Base-by-base conservation (phyloP, 495 filamentous ascomycete species). In the Penicillium cataractarum region DNA sequence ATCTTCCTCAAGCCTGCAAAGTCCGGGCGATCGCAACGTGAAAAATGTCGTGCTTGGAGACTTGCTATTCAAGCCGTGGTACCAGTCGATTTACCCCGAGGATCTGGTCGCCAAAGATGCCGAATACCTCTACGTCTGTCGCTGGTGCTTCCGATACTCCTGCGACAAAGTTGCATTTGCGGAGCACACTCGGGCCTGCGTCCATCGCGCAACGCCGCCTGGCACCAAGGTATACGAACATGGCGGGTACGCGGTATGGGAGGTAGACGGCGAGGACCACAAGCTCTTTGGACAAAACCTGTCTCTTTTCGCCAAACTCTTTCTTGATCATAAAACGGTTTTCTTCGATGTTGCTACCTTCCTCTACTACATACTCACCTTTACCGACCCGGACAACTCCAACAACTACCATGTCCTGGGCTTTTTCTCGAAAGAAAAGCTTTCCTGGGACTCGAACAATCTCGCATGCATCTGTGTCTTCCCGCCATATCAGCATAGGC, bases 391-490 rank as follows among this genome's bases (percentile, higher is more conserved):
- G 7, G 55, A 76, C 1, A 68, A 76, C 62, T 70, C 74, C 32
- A 62, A 70, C 2, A 74, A 73, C 33, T 78, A 77, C 62, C 69
- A 74, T 32, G 89, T 97, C 32, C 85, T 97, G 8, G 95, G 96
- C 55, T 99, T 97, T 84, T 99, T 97, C 83, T 94, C 90, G 24
- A 98, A 98, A 71, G 95, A 99, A 78, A 98, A 98, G 69, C 89
- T 97, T 76, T 95, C 91, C 4, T 99, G 95, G 95, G 95, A 99
- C 70, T 92, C 95, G 67, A 97, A 98, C 74, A 99, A 98, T 65
- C 85, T 99, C 0, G 95, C 95, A 4, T 99, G 95, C 71, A 99
- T 99, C 61, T 81, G 97, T 26, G 84, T 99, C 12, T 97, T 99
- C 71, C 95, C 96, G 3, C 95, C 95, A 1, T 98, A 93, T 84